Base-by-base conservation (phyloP, 2,329 filamentous ascomycete species). In the Thermothelomyces thermophilus region DNA sequence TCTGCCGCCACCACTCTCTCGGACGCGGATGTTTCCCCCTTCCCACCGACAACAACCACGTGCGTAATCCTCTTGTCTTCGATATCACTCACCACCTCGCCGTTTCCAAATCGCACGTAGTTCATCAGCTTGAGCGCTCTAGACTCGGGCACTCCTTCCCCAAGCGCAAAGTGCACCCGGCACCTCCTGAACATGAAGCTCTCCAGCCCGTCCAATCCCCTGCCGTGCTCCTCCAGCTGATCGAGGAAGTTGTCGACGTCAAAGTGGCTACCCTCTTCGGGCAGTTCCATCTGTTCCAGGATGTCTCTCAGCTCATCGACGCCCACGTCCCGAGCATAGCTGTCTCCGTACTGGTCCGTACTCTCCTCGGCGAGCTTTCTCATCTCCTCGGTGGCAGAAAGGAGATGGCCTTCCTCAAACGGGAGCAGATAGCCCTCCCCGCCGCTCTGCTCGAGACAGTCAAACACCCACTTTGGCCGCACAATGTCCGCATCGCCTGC, bases 261-360 rank as follows among this genome's bases (percentile, higher is more conserved):
- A 49, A 80, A 76, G 0, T 28, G 37, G 1, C 26, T 17, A 7
- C 28, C 28, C 6, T 22, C 20, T 5, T 30, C 48, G 1, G 41
- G 31, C 17, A 46, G 13, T 7, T 43, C 51, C 63, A 61, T 64
- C 16, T 35, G 42, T 1, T 53, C 54, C 22, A 83, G 55, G 0
- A 83, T 62, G 3, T 64, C 63, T 34, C 66, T 71, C 41, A 68
- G 52, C 53, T 68, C 66, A 3, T 60, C 60, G 3, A 55, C 54
- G 3, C 57, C 58, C 16, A 64, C 54, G 59, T 95, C 82, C 4
- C 90, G 75, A 0, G 82, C 77, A 66, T 87, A 97, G 62, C 89
- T 90, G 64, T 98, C 93, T 0, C 86, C 86, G 59, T 81, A 93
- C 46, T 75, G 70, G 64, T 98, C 93, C 2, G 85, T 75, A 56